Conservation (phyloP, 805 yeast genomes). For the Kuraishia ogatae region DNA sequence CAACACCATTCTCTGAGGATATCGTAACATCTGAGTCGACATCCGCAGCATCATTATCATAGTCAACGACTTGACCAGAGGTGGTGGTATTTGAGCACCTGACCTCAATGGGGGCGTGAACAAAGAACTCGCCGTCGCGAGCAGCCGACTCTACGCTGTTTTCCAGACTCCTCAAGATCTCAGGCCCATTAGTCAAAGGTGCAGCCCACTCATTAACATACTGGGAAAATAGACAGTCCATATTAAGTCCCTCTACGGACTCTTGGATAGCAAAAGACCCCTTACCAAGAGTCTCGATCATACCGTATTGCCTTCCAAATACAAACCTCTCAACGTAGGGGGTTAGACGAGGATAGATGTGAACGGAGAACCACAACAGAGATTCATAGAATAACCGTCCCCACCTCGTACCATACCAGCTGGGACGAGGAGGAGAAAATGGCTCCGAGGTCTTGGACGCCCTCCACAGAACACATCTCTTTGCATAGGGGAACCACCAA, state of each 20-base stretch:
- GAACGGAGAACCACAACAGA: slow-evolving; percentile 71
- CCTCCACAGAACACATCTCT: slow-evolving; percentile 83
- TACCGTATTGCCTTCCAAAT: slow-evolving; percentile 77
- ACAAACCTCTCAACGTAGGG: slow-evolving; percentile 82
- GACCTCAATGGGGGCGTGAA: slow-evolving; percentile 93
- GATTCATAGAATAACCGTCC: slow-evolving; percentile 79
- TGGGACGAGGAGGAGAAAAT: slow-evolving; percentile 51
- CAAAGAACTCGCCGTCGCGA: slow-evolving; percentile 54
- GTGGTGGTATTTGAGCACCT: slow-evolving; percentile 83
- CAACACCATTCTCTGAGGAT: slow-evolving; percentile 30
- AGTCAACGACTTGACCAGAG: slow-evolving; percentile 15
- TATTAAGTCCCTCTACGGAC: slow-evolving; percentile 81
- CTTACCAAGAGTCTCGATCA: slow-evolving; percentile 50
- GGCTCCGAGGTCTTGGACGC: slow-evolving; percentile 69
- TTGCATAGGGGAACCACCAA: slow-evolving; percentile 97
- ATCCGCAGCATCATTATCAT: slow-evolving; percentile 18
- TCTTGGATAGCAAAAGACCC: slow-evolving; percentile 62
- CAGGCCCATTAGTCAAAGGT: slow-evolving; percentile 73
- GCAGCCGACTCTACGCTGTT: slow-evolving; percentile 56
- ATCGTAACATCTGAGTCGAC: slow-evolving; percentile 10
- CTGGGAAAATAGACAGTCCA: slow-evolving; percentile 94
- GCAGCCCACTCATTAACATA: slow-evolving; percentile 97
- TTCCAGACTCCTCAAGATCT: slow-evolving; percentile 54
- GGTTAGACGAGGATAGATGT: slow-evolving; percentile 64
- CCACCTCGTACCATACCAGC: slow-evolving; percentile 78